Evolutionary conservation across 768 basidiomycete genomes (phyloP).

Genomic region (Inosperma sp.): DNA sequence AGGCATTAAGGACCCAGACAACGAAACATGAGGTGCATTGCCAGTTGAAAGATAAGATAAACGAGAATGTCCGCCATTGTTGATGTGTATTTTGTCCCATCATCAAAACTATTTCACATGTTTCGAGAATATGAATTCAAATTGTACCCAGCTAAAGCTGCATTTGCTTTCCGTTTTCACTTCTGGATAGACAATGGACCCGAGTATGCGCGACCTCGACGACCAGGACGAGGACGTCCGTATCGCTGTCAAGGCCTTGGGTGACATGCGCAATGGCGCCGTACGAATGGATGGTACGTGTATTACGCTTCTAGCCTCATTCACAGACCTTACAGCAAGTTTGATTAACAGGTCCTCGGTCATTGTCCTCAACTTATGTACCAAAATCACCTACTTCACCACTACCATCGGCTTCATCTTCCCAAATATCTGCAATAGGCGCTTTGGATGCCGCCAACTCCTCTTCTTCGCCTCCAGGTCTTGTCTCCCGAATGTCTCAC

Average conservation of each 20-base stretch:
- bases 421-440: conserved; percentile 10
- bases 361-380: conserved; percentile 10
- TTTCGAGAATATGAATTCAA: no score
- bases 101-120: conserved; percentile 4
- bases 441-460: conserved; percentile 8
- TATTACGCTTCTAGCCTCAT: conserved; percentile 1
- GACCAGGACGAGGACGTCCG: conserved; percentile 71
- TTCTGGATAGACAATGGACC: background rate
- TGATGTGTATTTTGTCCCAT: background rate
- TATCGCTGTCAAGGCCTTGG: conserved; percentile 74
- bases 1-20: no score
- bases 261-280: conserved; percentile 64
- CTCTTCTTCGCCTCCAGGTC: conserved; percentile 27
- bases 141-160: no score
- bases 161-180: background rate
- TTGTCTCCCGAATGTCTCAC: conserved; percentile 54
- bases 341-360: no score
- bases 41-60: no score
- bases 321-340: background rate
- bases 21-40: no score
- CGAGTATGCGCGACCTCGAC: conserved; percentile 22
- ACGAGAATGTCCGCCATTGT: no score
- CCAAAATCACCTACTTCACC: background rate
- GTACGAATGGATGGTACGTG: conserved; percentile 16
- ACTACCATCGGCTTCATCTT: background rate